Conservation (phyloP, 129 eudicot species). For the carrot (Daucus carota) region DH1_v3.0 NC_030381.2:39766501-39767000, state of each 20-base stretch:
- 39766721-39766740: neutral
- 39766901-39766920: too few relatives aligned
- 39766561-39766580: conserved; percentile 78
- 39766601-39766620: conserved; percentile 92
- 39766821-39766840: neutral
- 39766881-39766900: too few relatives aligned
- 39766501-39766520: neutral
- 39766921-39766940: too few relatives aligned
- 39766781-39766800: neutral
- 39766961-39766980: too few relatives aligned
- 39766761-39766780: neutral
- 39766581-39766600: conserved; percentile 72
- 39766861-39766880: neutral
- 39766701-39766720: neutral
- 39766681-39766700: neutral
- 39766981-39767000: too few relatives aligned
- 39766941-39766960: too few relatives aligned
- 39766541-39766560: conserved; percentile 70
- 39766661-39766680: conserved; percentile 6
- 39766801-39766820: neutral
- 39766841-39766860: neutral
- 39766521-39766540: neutral
- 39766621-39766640: conserved; percentile 85
- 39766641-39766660: conserved; percentile 45
- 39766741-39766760: neutral